phyloP scores from a whole-genome alignment of 257 asterid genomes.

The Solanum stenotomum region DNA sequence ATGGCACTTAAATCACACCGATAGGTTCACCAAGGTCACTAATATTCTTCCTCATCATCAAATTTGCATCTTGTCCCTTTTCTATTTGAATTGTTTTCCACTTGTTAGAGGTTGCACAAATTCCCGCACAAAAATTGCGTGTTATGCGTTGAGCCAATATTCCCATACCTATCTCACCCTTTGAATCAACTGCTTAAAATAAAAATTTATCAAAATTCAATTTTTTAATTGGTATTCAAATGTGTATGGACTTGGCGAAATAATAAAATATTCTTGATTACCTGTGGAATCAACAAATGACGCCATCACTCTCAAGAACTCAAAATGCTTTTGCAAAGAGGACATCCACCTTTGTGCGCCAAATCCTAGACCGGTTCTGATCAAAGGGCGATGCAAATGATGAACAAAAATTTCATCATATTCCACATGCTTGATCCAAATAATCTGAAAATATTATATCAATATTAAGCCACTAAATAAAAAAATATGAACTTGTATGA shows the following conservation, averaged over 20 bases:
- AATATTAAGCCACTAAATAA: background rate
- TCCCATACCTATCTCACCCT: constrained; percentile 42
- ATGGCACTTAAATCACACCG: too few relatives aligned
- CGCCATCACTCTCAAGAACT: constrained; percentile 28
- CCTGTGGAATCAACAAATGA: constrained; percentile 28
- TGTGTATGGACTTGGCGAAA: background rate
- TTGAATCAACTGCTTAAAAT: constrained; percentile 26
- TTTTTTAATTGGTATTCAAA: background rate
- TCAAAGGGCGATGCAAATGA: constrained; percentile 41
- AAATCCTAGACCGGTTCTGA: constrained; percentile 52
- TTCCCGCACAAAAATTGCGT: constrained; percentile 49
- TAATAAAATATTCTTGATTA: constrained; percentile 34
- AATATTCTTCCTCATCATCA: constrained; percentile 46
- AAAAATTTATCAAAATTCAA: background rate
- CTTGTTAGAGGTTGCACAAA: constrained; percentile 48
- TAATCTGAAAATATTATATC: constrained; percentile 34
- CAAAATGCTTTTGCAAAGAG: constrained; percentile 45
- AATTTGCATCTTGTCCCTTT: constrained; percentile 25
- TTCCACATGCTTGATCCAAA: constrained; percentile 73
- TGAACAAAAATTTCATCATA: constrained; percentile 46
- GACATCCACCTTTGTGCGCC: constrained; percentile 80
- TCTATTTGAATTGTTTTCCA: constrained; percentile 61
- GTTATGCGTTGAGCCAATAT: constrained; percentile 72
- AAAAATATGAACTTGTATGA: background rate
- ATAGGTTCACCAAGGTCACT: too few relatives aligned